Evolutionary conservation across 208 protist genomes (phyloP).

Genomic region (Trypanosoma scelopori): DNA sequence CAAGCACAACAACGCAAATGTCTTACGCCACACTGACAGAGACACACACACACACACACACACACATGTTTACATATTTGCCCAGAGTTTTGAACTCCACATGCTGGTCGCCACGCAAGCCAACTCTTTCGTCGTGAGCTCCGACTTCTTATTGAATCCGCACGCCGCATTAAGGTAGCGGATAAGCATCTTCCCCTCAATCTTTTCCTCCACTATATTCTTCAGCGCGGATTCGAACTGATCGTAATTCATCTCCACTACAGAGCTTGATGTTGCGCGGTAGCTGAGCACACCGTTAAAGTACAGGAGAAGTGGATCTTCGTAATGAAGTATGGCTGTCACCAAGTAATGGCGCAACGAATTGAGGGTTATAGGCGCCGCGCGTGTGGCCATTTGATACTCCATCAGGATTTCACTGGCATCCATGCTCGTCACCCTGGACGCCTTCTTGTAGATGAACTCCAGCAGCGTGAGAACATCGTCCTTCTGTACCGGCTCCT

Average conservation of each 20-base stretch:
- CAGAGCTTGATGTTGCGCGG: slow-evolving; percentile 34
- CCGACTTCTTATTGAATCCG: slow-evolving; percentile 65
- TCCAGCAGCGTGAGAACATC: slow-evolving; percentile 75
- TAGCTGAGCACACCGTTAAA: slow-evolving; percentile 74
- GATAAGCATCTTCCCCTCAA: slow-evolving; percentile 58
- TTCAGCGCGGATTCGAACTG: slow-evolving; percentile 54
- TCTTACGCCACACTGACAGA: background rate
- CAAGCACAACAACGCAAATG: background rate
- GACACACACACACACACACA: slow-evolving; percentile 4
- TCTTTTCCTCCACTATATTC: slow-evolving; percentile 57
- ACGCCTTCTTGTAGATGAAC: slow-evolving; percentile 73
- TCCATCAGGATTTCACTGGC: slow-evolving; percentile 63
- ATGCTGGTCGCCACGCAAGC: slow-evolving; percentile 66
- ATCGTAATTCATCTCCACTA: slow-evolving; percentile 68
- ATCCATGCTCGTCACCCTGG: slow-evolving; percentile 53
- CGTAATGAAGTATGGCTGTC: slow-evolving; percentile 70
- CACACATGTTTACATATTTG: slow-evolving; percentile 26
- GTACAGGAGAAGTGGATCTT: slow-evolving; percentile 77
- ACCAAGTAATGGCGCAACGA: slow-evolving; percentile 77
- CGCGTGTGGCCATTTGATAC: slow-evolving; percentile 78
- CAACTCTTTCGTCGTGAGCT: slow-evolving; percentile 63
- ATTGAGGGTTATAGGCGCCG: slow-evolving; percentile 66
- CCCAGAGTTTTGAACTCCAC: slow-evolving; percentile 77
- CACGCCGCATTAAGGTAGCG: slow-evolving; percentile 66
- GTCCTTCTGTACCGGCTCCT: slow-evolving; percentile 48